These are phyloP conservation scores for Ophiostoma himal-ulmi DNA, from an alignment of 2,329 filamentous ascomycete species.

Conservation along the genomic window DNA sequence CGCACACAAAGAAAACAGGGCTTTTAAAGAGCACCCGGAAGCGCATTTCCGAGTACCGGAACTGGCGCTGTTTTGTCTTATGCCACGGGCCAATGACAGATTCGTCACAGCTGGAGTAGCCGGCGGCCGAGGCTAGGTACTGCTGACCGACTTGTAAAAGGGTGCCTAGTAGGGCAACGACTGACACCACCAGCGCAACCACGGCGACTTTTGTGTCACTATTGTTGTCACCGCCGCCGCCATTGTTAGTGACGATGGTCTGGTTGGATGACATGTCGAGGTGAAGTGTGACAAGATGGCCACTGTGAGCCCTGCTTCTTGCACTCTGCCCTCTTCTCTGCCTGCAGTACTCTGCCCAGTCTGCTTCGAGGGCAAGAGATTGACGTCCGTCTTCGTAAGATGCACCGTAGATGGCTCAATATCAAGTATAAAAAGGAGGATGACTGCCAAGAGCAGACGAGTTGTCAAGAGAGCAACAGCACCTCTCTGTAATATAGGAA, in stretches of 20 bases:
- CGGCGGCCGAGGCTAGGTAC: constrained; percentile 46
- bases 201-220: constrained; percentile 38
- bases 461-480: background rate
- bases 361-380: too few relatives aligned
- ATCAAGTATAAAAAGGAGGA: background rate
- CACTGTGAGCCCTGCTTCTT: too few relatives aligned
- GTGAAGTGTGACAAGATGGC: background rate
- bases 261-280: constrained; percentile 16
- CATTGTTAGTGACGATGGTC: background rate
- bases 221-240: constrained; percentile 21
- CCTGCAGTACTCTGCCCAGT: too few relatives aligned
- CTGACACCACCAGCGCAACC: constrained; percentile 43
- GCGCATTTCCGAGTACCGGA: constrained; percentile 41
- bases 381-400: too few relatives aligned
- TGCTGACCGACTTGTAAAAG: constrained; percentile 46
- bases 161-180: constrained; percentile 43
- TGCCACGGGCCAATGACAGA: constrained; percentile 46
- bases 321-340: too few relatives aligned
- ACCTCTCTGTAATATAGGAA: background rate
- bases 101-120: constrained; percentile 44
- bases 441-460: background rate
- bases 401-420: too few relatives aligned
- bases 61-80: constrained; percentile 36
- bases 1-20: constrained; percentile 47
- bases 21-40: constrained; percentile 47